A percentile compares a stretch with the other conserved stretches of the same genome.
phyloP scores from a whole-genome alignment of 176 grass and related monocot species.

The Zoysia pacifica region DNA sequence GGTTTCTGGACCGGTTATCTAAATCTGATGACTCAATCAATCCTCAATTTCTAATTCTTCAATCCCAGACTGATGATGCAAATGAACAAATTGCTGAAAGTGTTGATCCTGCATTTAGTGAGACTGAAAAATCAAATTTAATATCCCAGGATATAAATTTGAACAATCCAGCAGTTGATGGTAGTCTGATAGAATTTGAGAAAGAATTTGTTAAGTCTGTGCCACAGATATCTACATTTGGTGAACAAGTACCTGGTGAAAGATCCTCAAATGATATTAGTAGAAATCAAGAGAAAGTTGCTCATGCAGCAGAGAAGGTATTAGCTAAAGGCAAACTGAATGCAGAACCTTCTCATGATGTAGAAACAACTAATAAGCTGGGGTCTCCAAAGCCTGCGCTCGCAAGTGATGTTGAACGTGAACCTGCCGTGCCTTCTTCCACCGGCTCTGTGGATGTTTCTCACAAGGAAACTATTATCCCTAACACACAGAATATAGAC shows the following conservation, averaged over 20 bases:
- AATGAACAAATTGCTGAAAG: slow-evolving; percentile 65
- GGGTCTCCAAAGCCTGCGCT: slow-evolving; percentile 30
- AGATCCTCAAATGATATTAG: slow-evolving; percentile 45
- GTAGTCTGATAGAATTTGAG: slow-evolving; percentile 58
- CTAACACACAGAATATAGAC: slow-evolving; percentile 49
- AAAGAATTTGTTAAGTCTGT: slow-evolving; percentile 44
- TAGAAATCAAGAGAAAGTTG: slow-evolving; percentile 42
- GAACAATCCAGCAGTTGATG: slow-evolving; percentile 50
- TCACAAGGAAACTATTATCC: slow-evolving; percentile 49
- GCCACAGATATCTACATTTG: slow-evolving; percentile 33
- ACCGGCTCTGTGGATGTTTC: slow-evolving; percentile 37
- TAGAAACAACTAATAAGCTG: slow-evolving; percentile 38
- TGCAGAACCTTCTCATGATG: slow-evolving; percentile 39
- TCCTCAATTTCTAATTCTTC: slow-evolving; percentile 74
- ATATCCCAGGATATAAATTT: slow-evolving; percentile 25
- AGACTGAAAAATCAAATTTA: slow-evolving; percentile 53
- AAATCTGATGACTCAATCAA: slow-evolving; percentile 88
- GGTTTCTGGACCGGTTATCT: slow-evolving; percentile 65
- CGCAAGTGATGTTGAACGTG: slow-evolving; percentile 35
- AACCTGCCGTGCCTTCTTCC: slow-evolving; percentile 34
- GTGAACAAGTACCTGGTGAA: slow-evolving; percentile 47
- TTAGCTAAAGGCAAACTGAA: slow-evolving; percentile 46
- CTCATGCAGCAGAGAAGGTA: slow-evolving; percentile 38
- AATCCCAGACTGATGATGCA: slow-evolving; percentile 52
- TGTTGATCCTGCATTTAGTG: slow-evolving; percentile 48